Evolutionary conservation across 495 filamentous ascomycete species (phyloP), one percentile per base, ranked within the genome.

Genomic region (Penicillium steckii): DNA sequence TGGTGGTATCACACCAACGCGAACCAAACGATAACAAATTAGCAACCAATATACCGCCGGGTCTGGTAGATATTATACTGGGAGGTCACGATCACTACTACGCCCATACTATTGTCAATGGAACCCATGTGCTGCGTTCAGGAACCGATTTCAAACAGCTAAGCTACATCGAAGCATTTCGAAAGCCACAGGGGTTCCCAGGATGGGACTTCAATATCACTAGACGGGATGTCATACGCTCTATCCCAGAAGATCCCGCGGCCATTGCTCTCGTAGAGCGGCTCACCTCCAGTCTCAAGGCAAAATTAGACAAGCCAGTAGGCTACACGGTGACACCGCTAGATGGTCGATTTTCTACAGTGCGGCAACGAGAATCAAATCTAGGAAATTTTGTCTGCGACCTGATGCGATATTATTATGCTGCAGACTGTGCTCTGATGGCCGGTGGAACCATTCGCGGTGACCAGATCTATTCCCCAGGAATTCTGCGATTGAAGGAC

Each of bases 71-170:
- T 64, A 78, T 95, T 23, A 86, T 96, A 22, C 75, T 96, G 1
- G 90, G 91, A 35, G 91, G 91, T 3, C 91, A 96, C 58, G 91
- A 96, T 52, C 91, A 96, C 60, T 92, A 86, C 64, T 96, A 96
- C 57, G 76, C 75, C 25, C 90, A 96, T 65, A 75, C 78, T 37
- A 44, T 88, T 44, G 76, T 91, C 57, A 94, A 95, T 53, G 83
- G 85, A 12, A 84, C 80, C 3, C 90, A 96, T 60, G 76, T 95
- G 2, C 75, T 96, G 3, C 81, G 91, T 3, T 93, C 89, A 0
- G 90, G 91, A 0, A 87, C 82, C 18, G 91, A 96, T 64, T 96
- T 96, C 68, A 93, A 90, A 69, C 89, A 96, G 55, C 68, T 96
- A 3, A 91, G 87, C 57, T 95, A 96, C 62, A 79, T 96, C 49